Base-by-base conservation (phyloP, 192 early-diverging fungal genomes). In the Pilaira anomala region DNA sequence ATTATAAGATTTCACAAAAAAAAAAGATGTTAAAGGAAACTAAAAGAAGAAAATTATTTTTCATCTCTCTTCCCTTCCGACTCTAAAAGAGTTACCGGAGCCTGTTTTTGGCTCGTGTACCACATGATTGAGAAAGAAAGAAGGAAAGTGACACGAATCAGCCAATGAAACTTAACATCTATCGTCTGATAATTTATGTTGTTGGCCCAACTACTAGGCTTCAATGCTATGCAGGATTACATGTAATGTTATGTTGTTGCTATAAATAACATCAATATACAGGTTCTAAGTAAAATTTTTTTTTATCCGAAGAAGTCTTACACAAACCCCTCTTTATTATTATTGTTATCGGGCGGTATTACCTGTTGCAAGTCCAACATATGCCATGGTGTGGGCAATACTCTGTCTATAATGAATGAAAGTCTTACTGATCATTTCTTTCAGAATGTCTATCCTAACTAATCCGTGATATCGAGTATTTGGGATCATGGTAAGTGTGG, bases 1-100 rank as follows among this genome's bases (percentile, higher is more conserved):
- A 57, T 87, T 71, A 56, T 22, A 56, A 62, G 62, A 33, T 30
- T 36, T 52, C 19, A 56, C 16, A 26, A 13, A 29, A 54, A 51
- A 42, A 44, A 40, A 41, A 60, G 60, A 25, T 28, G 46, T 33
- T 26, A 30, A 49, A 36, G 22, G 46, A 62, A 49, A 33, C 19
- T 14, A 33, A 45, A 46, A 48, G 28, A 29, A 48, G 48, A 26
- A 62, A 48, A 54, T 36, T 33, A 36, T 36, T 36, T 36, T 36
- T 36, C n/a, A n/a, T n/a, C 11, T 36, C 33, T 36, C 33, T 5
- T 9, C 11, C 7, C 33, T 36, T 36, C 33, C 33, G 33, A 55
- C 29, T 19, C 18, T 9, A 14, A 9, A 18, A 36, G 53, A n/a
- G 28, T 24, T 19, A 33, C 19, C 18, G 19, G 30, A 55, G 30